Base-by-base conservation (phyloP, 345 rosid genomes). In the Nasturtium officinale region DNA sequence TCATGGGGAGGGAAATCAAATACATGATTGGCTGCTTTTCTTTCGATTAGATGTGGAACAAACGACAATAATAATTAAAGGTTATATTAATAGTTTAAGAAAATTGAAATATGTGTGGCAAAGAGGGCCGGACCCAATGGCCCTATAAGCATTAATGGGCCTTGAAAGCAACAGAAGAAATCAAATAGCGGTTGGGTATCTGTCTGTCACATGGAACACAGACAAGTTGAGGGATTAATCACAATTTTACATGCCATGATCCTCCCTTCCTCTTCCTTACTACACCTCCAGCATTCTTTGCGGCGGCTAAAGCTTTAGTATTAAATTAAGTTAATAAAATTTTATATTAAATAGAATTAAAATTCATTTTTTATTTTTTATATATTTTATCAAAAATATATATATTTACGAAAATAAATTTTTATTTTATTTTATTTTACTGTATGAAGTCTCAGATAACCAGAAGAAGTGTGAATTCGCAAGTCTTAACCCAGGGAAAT, bases 401-500 rank as follows among this genome's bases (percentile, higher is more conserved):
- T n/a, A n/a, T n/a, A n/a, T n/a, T n/a, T n/a, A n/a, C n/a, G n/a
- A n/a, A n/a, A n/a, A n/a, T n/a, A n/a, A n/a, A n/a, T n/a, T n/a
- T n/a, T n/a, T n/a, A n/a, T n/a, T n/a, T n/a, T n/a, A n/a, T n/a
- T n/a, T n/a, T n/a, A n/a, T n/a, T n/a, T n/a, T n/a, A n/a, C n/a
- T n/a, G n/a, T n/a, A n/a, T n/a, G n/a, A n/a, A n/a, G n/a, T n/a
- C n/a, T n/a, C n/a, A n/a, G n/a, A n/a, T n/a, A n/a, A 85, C 83
- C 67, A 79, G 28, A 84, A 77, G 88, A 84, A 77, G 5, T 93
- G 98, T 72, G 79, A 87, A 45, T 89, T 87, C 59, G 97, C 96
- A 4, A 81, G 86, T 80, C 72, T 90, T 25, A 81, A 59, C 56
- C 42, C 67, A 35, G 64, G 84, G 29, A 83, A 79, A 57, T 90